Conservation (phyloP, 139 green algal genomes). For the Dunaliella sp. region DNA sequence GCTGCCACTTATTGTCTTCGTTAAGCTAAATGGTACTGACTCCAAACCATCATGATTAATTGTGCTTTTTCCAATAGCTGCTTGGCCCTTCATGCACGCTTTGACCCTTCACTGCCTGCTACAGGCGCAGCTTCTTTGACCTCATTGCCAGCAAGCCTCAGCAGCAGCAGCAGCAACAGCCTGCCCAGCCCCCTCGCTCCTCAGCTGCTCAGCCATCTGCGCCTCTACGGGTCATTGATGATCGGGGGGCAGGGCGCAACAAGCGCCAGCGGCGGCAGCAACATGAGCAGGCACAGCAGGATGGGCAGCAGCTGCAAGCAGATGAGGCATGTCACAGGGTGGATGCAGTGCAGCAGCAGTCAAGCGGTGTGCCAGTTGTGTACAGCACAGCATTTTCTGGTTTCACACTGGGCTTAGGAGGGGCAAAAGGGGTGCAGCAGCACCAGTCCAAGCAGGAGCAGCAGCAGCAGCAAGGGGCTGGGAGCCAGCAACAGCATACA, state of each 20-base stretch:
- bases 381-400: background rate
- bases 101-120: background rate
- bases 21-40: too few relatives aligned
- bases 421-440: background rate
- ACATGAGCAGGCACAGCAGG: background rate
- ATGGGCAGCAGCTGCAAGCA: too few relatives aligned
- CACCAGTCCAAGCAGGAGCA: background rate
- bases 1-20: too few relatives aligned
- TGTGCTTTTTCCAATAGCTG: too few relatives aligned
- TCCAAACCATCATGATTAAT: too few relatives aligned
- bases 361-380: background rate
- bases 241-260: background rate
- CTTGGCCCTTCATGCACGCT: too few relatives aligned
- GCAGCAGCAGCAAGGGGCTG: background rate
- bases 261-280: background rate
- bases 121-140: background rate
- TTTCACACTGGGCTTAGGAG: background rate
- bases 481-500: slow-evolving; percentile 5
- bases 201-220: background rate
- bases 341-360: background rate
- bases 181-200: background rate
- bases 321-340: too few relatives aligned
- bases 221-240: background rate
- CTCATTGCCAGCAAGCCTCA: background rate
- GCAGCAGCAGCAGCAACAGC: background rate